These are phyloP conservation scores for Vaccinium corymbosum DNA, from an alignment of 148 eudicot genomes.

Conservation along the genomic window DNA sequence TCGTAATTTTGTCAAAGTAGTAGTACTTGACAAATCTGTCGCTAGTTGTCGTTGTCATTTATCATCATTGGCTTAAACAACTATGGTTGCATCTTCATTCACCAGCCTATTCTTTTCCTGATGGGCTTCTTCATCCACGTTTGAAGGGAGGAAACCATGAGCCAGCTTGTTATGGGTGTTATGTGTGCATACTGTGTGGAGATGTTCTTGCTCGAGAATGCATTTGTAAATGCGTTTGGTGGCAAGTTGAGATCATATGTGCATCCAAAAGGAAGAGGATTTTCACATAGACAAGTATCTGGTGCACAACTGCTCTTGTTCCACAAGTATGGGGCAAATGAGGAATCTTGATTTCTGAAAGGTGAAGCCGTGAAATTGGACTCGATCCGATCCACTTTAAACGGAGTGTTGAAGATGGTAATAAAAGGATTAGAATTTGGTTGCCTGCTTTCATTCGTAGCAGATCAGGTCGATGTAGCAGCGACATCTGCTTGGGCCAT, in stretches of 20 bases:
- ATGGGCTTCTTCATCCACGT: slow-evolving; percentile 20
- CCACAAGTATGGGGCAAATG: slow-evolving; percentile 18
- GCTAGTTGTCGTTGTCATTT: slow-evolving; percentile 27
- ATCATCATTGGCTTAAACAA: slow-evolving; percentile 26
- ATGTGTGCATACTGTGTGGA: slow-evolving; percentile 39
- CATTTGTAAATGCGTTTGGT: slow-evolving; percentile 21
- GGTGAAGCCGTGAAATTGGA: neutral
- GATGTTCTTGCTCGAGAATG: slow-evolving; percentile 19
- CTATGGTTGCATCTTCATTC: slow-evolving; percentile 27
- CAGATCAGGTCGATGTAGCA: slow-evolving; percentile 2
- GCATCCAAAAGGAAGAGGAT: slow-evolving; percentile 18
- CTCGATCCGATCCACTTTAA: neutral
- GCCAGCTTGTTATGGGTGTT: slow-evolving; percentile 40
- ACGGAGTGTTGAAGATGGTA: slow-evolving; percentile 24
- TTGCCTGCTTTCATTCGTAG: neutral
- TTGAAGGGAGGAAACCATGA: slow-evolving; percentile 16
- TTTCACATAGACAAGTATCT: slow-evolving; percentile 22
- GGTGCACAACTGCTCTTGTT: slow-evolving; percentile 11
- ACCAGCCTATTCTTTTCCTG: slow-evolving; percentile 25
- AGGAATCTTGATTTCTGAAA: neutral
- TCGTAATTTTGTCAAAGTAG: slow-evolving; percentile 26
- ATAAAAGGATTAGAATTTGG: neutral
- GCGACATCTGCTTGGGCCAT: slow-evolving; percentile 39
- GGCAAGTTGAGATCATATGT: slow-evolving; percentile 36
- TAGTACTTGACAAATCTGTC: slow-evolving; percentile 12